Evolutionary conservation across 257 asterid species (phyloP).

Genomic region (Nicotiana attenuata): DNA sequence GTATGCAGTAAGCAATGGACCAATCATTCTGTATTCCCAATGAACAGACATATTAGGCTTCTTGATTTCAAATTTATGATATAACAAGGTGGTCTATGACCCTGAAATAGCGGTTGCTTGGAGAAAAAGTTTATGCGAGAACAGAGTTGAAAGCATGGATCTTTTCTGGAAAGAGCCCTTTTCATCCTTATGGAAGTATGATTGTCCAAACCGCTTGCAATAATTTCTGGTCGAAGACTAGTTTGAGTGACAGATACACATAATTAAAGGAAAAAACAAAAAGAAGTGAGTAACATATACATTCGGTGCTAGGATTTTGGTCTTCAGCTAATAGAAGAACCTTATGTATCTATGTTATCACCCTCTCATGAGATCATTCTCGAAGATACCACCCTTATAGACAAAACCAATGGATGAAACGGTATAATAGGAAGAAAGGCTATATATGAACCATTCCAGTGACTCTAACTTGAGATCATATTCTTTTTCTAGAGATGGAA

Average conservation of each 20-base stretch:
- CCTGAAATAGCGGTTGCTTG: background rate
- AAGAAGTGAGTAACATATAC: background rate
- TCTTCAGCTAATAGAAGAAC: background rate
- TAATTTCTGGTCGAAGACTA: background rate
- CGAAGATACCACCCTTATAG: no score
- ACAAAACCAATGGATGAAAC: background rate
- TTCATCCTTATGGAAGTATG: background rate
- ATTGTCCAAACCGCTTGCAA: background rate
- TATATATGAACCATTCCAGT: background rate
- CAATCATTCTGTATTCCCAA: background rate
- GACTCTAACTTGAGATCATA: background rate
- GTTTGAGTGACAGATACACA: background rate
- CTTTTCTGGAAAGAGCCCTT: background rate
- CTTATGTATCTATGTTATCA: background rate
- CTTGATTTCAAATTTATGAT: background rate
- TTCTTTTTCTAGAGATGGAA: background rate
- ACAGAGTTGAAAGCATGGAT: background rate
- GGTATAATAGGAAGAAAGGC: background rate
- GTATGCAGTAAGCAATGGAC: slow-evolving; percentile 27
- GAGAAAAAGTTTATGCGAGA: background rate
- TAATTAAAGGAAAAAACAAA: no score
- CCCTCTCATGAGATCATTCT: background rate
- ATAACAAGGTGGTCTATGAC: background rate
- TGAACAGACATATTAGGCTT: background rate
- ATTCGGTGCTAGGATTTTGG: background rate